A percentile compares a stretch with the other conserved stretches of the same genome.
Conservation (phyloP, 176 grass and related monocot species). For the Aegilops bicornis region DNA sequence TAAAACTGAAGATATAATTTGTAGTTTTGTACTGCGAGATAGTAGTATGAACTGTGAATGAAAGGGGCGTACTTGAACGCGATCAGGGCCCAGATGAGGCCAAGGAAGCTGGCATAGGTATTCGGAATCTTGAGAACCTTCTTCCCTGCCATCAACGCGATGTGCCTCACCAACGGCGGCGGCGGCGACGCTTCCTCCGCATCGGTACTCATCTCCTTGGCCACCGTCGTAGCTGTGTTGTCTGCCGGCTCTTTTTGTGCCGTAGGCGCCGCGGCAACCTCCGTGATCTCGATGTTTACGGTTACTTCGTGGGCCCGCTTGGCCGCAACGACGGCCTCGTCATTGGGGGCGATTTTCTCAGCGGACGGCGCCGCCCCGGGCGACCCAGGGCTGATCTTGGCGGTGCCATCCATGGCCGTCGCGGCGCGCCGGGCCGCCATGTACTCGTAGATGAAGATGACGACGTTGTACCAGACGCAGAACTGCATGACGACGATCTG, state of each 20-base stretch:
- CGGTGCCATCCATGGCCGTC: background rate
- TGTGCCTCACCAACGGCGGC: constrained; percentile 29
- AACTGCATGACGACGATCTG: constrained; percentile 92
- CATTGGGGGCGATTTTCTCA: background rate
- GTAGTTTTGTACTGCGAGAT: background rate
- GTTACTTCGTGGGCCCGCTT: constrained; percentile 10
- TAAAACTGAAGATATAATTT: no score
- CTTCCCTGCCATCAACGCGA: constrained; percentile 54
- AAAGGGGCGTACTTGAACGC: constrained; percentile 64
- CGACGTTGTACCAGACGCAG: constrained; percentile 84
- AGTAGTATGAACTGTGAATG: background rate
- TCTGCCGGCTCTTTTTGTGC: background rate
- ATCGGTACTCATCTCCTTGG: background rate
- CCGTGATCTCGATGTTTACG: constrained; percentile 44
- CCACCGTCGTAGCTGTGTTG: background rate
- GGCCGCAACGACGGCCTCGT: background rate
- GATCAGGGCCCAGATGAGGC: constrained; percentile 73
- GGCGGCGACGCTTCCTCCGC: background rate
- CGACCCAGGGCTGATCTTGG: constrained; percentile 31
- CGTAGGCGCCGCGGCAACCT: constrained; percentile 14
- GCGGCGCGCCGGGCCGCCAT: constrained; percentile 49
- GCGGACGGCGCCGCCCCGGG: no score
- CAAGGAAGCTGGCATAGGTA: constrained; percentile 80
- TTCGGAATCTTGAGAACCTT: constrained; percentile 73
- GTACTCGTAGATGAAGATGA: constrained; percentile 92